Percentiles rank a stretch among this genome's conserved stretches.
Evolutionary conservation across 805 yeast genomes (phyloP).

Genomic region (Torulaspora franciscae): DNA sequence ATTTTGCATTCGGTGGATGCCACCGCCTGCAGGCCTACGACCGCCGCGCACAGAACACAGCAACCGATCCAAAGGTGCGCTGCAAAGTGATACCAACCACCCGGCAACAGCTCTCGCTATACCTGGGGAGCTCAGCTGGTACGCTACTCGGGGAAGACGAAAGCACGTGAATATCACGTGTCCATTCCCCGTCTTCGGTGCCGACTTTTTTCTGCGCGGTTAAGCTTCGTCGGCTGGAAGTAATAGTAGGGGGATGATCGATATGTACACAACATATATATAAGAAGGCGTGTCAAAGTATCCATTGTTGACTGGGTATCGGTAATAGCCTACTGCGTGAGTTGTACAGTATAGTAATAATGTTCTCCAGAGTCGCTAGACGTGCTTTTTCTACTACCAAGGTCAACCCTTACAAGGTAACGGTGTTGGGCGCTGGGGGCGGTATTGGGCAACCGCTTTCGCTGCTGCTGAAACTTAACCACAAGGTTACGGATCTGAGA

Average conservation of each 20-base stretch:
- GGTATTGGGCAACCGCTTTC: constrained; percentile 94
- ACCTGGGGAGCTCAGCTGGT: constrained; percentile 51
- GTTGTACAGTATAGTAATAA: constrained; percentile 20
- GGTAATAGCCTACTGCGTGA: neutral
- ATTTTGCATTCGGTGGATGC: constrained; percentile 88
- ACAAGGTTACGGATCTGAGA: constrained; percentile 78
- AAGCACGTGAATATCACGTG: neutral
- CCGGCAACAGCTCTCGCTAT: constrained; percentile 56
- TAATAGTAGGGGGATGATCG: neutral
- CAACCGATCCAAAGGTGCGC: constrained; percentile 46
- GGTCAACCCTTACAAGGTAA: constrained; percentile 65
- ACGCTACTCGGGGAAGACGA: neutral
- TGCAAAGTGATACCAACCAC: constrained; percentile 76
- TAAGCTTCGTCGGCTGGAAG: neutral
- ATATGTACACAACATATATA: neutral
- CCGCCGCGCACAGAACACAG: constrained; percentile 38
- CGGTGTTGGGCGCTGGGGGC: constrained; percentile 82
- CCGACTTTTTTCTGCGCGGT: constrained; percentile 6
- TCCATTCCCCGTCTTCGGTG: constrained; percentile 2
- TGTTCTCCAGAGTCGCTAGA: constrained; percentile 54
- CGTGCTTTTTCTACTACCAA: constrained; percentile 67
- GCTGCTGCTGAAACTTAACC: constrained; percentile 78
- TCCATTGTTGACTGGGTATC: too few species aligned
- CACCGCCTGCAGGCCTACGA: constrained; percentile 88
- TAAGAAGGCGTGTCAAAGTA: neutral